phyloP scores from a whole-genome alignment of 192 early-diverging fungal species.

The Dispira parvispora region DNA sequence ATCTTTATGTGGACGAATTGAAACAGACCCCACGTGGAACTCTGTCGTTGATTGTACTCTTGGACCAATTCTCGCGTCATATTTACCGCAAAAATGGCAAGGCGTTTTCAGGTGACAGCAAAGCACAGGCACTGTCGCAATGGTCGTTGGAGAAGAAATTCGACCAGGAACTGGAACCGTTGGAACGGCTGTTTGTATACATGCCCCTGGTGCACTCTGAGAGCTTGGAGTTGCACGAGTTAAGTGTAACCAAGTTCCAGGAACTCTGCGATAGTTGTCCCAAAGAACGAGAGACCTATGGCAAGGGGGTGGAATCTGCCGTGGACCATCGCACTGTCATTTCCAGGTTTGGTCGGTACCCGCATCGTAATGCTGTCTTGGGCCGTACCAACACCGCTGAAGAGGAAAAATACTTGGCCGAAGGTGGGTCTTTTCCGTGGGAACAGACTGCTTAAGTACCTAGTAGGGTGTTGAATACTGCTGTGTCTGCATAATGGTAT shows the following conservation, averaged over 20 bases:
- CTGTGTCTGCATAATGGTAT: too few relatives aligned
- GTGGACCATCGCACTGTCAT: constrained; percentile 30
- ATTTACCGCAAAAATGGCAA: constrained; percentile 35
- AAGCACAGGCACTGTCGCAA: constrained; percentile 31
- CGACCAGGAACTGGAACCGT: constrained; percentile 28
- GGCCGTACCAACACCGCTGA: constrained; percentile 33
- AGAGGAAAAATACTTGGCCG: constrained; percentile 25
- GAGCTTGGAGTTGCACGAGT: too few relatives aligned
- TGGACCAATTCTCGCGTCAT: constrained; percentile 49
- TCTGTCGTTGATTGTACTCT: constrained; percentile 28
- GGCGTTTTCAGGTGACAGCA: constrained; percentile 33
- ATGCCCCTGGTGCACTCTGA: constrained; percentile 10
- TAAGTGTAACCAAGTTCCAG: constrained; percentile 12
- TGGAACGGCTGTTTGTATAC: constrained; percentile 34
- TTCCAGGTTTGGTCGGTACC: constrained; percentile 41
- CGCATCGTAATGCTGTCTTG: constrained; percentile 35
- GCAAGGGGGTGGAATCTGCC: constrained; percentile 20
- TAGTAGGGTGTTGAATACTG: too few relatives aligned
- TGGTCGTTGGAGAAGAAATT: constrained; percentile 29
- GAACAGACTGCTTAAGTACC: too few relatives aligned
- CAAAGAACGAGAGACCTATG: too few relatives aligned
- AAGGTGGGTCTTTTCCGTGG: constrained; percentile 10
- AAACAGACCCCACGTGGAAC: constrained; percentile 24
- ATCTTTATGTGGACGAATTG: constrained; percentile 19
- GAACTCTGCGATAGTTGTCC: background rate